Conservation (phyloP, 1,284 basidiomycete genomes). For the Naganishia albida region DNA sequence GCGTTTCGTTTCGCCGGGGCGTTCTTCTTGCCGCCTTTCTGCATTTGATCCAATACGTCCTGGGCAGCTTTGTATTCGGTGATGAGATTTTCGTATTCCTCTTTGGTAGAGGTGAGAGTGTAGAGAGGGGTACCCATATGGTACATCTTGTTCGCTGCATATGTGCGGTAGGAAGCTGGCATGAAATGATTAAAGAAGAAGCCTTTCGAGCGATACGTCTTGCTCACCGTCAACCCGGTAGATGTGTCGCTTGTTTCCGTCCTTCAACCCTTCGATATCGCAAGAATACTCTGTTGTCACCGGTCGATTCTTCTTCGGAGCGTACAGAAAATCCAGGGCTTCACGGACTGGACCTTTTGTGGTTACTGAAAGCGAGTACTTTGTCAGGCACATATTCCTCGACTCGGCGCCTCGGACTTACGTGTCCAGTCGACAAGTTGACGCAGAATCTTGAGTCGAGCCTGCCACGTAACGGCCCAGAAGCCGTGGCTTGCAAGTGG, state of each 20-base stretch:
- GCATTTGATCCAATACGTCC: conserved; percentile 9
- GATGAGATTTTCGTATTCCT: conserved; percentile 29
- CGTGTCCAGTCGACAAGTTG: conserved; percentile 35
- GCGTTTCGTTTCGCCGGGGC: conserved; percentile 11
- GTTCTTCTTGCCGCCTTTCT: conserved; percentile 19
- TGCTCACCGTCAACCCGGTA: conserved; percentile 22
- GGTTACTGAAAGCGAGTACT: conserved; percentile 7
- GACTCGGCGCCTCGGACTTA: conserved; percentile 1
- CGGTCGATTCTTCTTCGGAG: conserved; percentile 26
- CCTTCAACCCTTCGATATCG: conserved; percentile 20
- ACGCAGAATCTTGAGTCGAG: conserved; percentile 30
- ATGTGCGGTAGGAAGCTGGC: conserved; percentile 18
- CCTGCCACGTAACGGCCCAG: conserved; percentile 28
- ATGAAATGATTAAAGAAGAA: not conserved
- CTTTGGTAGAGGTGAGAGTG: conserved; percentile 18
- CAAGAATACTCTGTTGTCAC: conserved; percentile 14
- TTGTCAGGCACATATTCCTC: not conserved
- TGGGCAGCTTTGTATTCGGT: conserved; percentile 25
- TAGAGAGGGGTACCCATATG: conserved; percentile 26
- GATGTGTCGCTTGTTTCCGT: conserved; percentile 20
- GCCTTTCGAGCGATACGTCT: not conserved
- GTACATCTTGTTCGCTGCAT: conserved; percentile 25
- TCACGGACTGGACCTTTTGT: conserved; percentile 22
- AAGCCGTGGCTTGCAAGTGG: conserved; percentile 26
- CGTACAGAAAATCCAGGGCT: conserved; percentile 18